Base-by-base conservation (phyloP, 345 rosid genomes). In the Hibiscus trionum region DNA sequence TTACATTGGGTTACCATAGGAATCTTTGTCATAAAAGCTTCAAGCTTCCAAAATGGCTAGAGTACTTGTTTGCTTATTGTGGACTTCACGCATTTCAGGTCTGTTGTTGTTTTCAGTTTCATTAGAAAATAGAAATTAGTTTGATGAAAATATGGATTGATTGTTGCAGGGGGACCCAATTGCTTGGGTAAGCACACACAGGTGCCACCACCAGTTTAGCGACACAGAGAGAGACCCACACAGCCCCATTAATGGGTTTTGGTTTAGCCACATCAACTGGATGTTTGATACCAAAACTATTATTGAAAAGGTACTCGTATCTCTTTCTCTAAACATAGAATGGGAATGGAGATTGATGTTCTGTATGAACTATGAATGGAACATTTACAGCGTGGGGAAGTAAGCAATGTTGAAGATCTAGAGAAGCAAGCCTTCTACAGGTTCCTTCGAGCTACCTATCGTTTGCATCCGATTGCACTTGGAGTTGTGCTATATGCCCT, bases 161-260 rank as follows among this genome's bases (percentile, higher is more conserved):
- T 49, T 37, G 7, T 67, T 73, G 60, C 81, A 88, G 90, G 87
- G 88, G 66, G 52, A 83, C 44, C 98, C 98, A 49, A 93, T 90
- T 75, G 91, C 85, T 77, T 93, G 98, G 97, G 97, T 90, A 61
- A 91, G 98, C 85, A 88, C 91, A 16, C 98, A 94, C 74, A 90
- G 98, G 81, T 86, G 87, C 70, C 97, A 94, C 71, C 98, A 94
- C 78, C 88, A 88, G 79, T 88, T 82, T 60, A 84, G 91, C 76
- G 97, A 92, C 84, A 88, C 97, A 10, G 94, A 91, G 14, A 87
- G 85, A 79, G 98, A 93, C 56, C 98, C 97, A 24, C 98, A 91
- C 77, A 91, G 97, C 75, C 98, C 98, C 58, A 78, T 77, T 80
- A 91, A 87, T 67, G 98, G 98, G 50, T 94, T 94, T 79, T 91